Percentiles rank a stretch among this genome's conserved stretches.
Conservation (phyloP, 345 rosid species). For the Combretum micranthum region DNA sequence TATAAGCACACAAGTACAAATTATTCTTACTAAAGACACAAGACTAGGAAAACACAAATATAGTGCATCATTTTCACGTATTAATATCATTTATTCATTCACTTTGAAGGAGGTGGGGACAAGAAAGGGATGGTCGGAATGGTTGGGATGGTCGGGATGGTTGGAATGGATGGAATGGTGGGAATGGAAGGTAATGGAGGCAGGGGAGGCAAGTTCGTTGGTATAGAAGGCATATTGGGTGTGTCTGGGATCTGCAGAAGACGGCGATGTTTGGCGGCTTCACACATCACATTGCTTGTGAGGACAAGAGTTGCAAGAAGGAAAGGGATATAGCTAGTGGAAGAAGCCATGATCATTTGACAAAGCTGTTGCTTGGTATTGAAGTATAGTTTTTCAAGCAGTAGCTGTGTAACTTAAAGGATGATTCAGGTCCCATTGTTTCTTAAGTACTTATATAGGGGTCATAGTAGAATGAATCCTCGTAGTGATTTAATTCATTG, state of each 20-base stretch:
- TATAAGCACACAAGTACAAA: no score
- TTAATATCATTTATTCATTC: not conserved
- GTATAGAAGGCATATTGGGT: conserved; percentile 1
- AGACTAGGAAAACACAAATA: no score
- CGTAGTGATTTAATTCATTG: not conserved
- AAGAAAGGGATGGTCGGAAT: conserved; percentile 7
- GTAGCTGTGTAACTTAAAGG: not conserved
- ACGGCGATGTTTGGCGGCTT: conserved; percentile 8
- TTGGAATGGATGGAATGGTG: conserved; percentile 2
- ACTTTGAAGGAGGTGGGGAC: conserved; percentile 2
- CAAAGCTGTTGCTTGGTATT: not conserved
- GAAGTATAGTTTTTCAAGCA: not conserved
- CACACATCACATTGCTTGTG: not conserved
- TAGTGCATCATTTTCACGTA: no score
- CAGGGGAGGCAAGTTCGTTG: not conserved
- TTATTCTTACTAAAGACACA: no score
- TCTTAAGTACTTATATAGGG: not conserved
- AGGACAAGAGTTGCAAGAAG: conserved; percentile 2
- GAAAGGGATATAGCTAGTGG: not conserved
- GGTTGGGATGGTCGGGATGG: not conserved
- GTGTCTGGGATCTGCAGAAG: conserved; percentile 8
- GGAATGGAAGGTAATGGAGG: conserved; percentile 6
- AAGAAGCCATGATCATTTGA: conserved; percentile 10
- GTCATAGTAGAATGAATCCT: not conserved
- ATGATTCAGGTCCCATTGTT: not conserved